Base-by-base conservation (phyloP, 176 grass and related monocot species). In the Olyra latifolia region DNA sequence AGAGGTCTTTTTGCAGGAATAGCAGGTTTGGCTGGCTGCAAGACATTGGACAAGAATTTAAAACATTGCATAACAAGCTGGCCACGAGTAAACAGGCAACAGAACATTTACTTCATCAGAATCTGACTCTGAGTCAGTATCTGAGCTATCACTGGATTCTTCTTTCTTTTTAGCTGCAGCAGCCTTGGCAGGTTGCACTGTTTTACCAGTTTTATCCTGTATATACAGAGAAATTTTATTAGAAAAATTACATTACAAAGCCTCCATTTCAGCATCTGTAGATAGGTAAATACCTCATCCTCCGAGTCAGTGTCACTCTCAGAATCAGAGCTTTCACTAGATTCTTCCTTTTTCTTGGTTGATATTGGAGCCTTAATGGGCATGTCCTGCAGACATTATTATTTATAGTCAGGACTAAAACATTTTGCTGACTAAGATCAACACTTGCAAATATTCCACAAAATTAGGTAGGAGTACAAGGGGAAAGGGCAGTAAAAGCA, bases 71-170 rank as follows among this genome's bases (percentile, higher is more conserved):
- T 0, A 80, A 75, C 19, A 25, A n/a, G 9, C 8, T 28, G 2
- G 62, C 29, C 11, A 15, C 15, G 0, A 69, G 30, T 28, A 59
- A 28, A 52, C 23, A 54, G 12, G 9, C 52, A 16, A 38, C 14
- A 49, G 29, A 32, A 22, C 7, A 56, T 63, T 41, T 73, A 87
- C 90, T 53, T 81, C 62, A 62, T 85, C 82, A 35, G 76, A 85
- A 62, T 92, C 86, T 2, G 80, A 79, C 20, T 87, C 84, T 15
- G 84, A 62, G 14, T 76, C 85, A 7, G 65, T n/a, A 8, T 90
- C 90, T 23, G 90, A 92, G 55, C 74, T 86, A 71, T 71, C 83
- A 68, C 79, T 88, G 35, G 83, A 76, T 66, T 83, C 79, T 41
- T 83, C 62, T 10, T 77, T 71, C 79, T 80, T 79, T 71, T 92